Conservation (phyloP, 352 stramenopile species). For the Globisporangium sylvaticum region DNA sequence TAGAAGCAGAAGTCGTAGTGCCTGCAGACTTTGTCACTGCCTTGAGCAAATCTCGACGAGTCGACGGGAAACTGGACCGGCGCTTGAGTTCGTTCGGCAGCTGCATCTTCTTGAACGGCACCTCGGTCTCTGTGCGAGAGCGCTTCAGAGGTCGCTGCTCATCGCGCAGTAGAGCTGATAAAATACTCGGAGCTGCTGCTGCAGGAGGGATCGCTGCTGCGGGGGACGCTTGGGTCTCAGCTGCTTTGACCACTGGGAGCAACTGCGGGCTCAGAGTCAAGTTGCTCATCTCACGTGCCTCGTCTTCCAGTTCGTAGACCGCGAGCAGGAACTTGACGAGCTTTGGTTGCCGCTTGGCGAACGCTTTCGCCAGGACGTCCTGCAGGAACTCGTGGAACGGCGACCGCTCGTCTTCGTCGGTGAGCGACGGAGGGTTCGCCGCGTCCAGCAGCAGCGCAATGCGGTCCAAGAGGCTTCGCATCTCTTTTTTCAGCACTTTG, state of each 20-base stretch:
- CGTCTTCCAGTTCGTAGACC: conserved; percentile 57
- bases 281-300: conserved; percentile 17
- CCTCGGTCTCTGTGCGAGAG: conserved; percentile 23
- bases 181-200: conserved; percentile 40
- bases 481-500: conserved; percentile 46
- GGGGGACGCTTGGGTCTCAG: not conserved
- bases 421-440: conserved; percentile 56
- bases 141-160: conserved; percentile 48
- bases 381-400: conserved; percentile 72
- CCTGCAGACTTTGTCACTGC: not conserved
- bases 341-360: conserved; percentile 39
- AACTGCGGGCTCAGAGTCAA: conserved; percentile 15
- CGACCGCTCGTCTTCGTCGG: conserved; percentile 59
- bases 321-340: conserved; percentile 47
- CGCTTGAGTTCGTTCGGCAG: conserved; percentile 13
- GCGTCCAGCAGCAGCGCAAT: conserved; percentile 73
- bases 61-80: conserved; percentile 16
- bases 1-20: conserved; percentile 10
- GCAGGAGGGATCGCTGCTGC: not conserved
- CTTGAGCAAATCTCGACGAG: conserved; percentile 4
- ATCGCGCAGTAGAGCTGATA: conserved; percentile 52
- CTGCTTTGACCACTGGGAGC: not conserved
- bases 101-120: conserved; percentile 47
- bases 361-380: conserved; percentile 36
- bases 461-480: conserved; percentile 61